Base-by-base conservation (phyloP, 2,329 filamentous ascomycete species). In the Cladosporium sp. region DNA sequence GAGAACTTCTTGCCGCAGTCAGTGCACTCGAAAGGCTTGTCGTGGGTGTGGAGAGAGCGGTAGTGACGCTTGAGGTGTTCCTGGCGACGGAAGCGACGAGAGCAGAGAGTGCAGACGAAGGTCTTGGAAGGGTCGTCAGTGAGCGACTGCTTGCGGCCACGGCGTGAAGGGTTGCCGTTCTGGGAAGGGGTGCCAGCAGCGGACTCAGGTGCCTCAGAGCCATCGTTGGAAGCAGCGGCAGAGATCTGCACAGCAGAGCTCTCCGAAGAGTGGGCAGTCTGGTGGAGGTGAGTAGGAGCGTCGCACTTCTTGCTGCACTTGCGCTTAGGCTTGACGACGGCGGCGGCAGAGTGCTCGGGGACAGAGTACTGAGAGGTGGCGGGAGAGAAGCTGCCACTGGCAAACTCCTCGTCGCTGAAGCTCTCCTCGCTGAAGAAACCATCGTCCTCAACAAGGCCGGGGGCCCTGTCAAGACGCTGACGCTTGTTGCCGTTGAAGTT, bases 1-100 rank as follows among this genome's bases (percentile, higher is more conserved):
- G 92, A 97, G 75, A 97, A 98, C 78, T 95, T 96, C 85, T 98
- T 98, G 62, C 93, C 92, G 65, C 93, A 98, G 74, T 98, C 92
- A 58, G 84, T 82, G 78, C 93, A 98, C 74, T 95, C 89, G 64
- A 97, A 98, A 4, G 93, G 93, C 83, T 97, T 98, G 69, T 97
- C 93, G 66, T 95, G 86, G 1, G 93, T 98, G 78, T 98, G 93
- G 41, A 98, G 88, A 52, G 93, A 97, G 61, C 93, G 85, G 78
- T 95, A 95, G 77, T 98, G 93, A 56, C 93, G 88, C 83, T 98
- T 98, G 53, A 98, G 82, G 67, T 98, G 93, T 72, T 98, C 93
- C 73, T 98, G 93, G 55, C 93, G 88, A 55, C 93, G 87, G 85
- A 98, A 98, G 54, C 93, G 88, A 57, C 93, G 90, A 64, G 89